Base-by-base conservation (phyloP, 352 stramenopile species). In the Pythium sp. region DNA sequence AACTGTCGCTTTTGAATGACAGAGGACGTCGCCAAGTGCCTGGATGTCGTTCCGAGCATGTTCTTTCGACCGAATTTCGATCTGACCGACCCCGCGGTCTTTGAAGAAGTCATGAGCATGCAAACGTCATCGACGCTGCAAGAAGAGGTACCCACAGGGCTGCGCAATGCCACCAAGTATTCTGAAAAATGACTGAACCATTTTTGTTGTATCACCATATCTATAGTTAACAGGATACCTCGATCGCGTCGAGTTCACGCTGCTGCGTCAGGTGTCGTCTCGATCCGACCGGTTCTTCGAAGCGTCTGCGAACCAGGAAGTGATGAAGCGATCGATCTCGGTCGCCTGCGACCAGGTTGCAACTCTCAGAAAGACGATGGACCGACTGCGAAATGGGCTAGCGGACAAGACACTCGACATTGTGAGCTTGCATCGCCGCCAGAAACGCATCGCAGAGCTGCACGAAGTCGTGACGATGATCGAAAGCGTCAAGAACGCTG, bases 371-470 rank as follows among this genome's bases (percentile, higher is more conserved):
- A 86, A 84, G 72, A 94, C 88, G 12, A 94, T 95, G 88, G 81
- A 94, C 60, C 80, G 88, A 18, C 65, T 95, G 57, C 83, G 86
- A 5, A 93, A 88, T 58, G 81, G 87, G 14, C 75, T 95, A 2
- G 86, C 88, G 7, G 85, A 93, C 67, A 94, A 94, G 72, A 93
- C 88, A 2, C 77, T 95, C 36, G 88, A 93, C 58, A 95, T 95
- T 65, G 82, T 95, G 68, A 93, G 84, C 67, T 77, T 95, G n/a
- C 86, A 95, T 62, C 80, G 84, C 20, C 76, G 86, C 12, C 88
- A 94, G 60, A 94, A 93, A 64, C 81, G 85, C 11, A 90, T 94
- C 32, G 86, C 84, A 0, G 84, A 94, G 70, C 73, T 95, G 5
- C 83, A 94, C 60, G 84, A 94, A 74, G 72, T 94, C 58, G 81